Percentiles rank a stretch among this genome's conserved stretches.
These are phyloP conservation scores for Aspergillus sp. DNA, from an alignment of 2,329 filamentous ascomycete genomes.

Conservation along the genomic window DNA sequence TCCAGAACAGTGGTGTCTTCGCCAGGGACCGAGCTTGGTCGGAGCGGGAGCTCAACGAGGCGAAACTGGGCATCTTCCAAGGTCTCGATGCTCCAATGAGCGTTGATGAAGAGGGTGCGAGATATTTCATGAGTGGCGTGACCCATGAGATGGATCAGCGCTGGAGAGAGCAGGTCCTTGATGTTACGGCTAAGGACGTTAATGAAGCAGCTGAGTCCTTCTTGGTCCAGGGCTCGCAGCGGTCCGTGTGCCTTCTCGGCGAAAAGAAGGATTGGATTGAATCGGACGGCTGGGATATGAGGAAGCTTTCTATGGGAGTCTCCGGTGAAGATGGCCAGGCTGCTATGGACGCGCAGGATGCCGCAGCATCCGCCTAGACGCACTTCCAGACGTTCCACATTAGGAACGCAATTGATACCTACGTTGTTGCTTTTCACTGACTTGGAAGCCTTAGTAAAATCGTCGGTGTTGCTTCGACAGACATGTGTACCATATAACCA, in stretches of 20 bases:
- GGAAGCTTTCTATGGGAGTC: constrained; percentile 67
- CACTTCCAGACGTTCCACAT: not conserved
- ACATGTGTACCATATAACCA: constrained; percentile 6
- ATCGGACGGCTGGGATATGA: constrained; percentile 70
- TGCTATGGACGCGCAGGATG: constrained; percentile 14
- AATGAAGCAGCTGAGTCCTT: constrained; percentile 79
- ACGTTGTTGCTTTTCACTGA: not conserved
- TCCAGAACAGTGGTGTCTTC: constrained; percentile 79
- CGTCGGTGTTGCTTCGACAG: not conserved
- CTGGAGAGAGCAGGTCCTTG: constrained; percentile 79
- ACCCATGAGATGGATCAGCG: constrained; percentile 86
- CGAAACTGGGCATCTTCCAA: constrained; percentile 94
- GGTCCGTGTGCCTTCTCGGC: constrained; percentile 73
- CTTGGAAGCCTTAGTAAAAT: not conserved
- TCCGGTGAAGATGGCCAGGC: constrained; percentile 45
- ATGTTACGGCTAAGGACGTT: constrained; percentile 80
- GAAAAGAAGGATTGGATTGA: constrained; percentile 76
- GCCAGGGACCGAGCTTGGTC: constrained; percentile 80
- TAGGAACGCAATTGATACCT: not conserved
- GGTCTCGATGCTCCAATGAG: constrained; percentile 82
- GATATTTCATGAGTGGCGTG: constrained; percentile 79
- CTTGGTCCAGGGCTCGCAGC: constrained; percentile 66
- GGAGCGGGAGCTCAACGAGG: constrained; percentile 85
- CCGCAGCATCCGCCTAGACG: constrained; percentile 29
- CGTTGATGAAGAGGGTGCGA: constrained; percentile 86